Conservation (phyloP, 148 eudicot species). For the Rhododendron molle region DNA sequence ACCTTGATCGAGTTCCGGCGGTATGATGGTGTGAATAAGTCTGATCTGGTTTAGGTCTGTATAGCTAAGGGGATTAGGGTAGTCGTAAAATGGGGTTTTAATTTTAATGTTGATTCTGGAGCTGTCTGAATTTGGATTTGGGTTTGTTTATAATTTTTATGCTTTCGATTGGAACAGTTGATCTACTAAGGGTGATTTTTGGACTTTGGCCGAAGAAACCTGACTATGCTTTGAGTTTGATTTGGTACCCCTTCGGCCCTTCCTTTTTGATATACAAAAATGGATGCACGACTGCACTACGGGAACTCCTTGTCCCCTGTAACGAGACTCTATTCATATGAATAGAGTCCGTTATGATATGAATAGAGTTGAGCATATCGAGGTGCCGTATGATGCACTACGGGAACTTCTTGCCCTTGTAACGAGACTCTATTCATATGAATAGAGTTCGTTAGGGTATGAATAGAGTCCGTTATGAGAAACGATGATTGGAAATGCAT, state of each 20-base stretch:
- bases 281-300: too few species aligned
- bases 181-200: not conserved
- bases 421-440: too few species aligned
- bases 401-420: too few species aligned
- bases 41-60: not conserved
- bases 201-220: not conserved
- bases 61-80: not conserved
- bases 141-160: not conserved
- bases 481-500: too few species aligned
- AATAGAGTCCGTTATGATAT: too few species aligned
- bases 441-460: too few species aligned
- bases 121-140: constrained; percentile 1
- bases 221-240: not conserved
- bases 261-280: not conserved
- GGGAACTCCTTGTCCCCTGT: too few species aligned
- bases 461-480: too few species aligned
- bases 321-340: too few species aligned
- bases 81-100: too few species aligned
- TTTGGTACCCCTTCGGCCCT: not conserved
- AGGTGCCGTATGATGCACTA: too few species aligned
- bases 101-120: not conserved
- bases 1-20: not conserved
- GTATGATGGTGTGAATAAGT: not conserved
- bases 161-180: not conserved
- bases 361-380: too few species aligned